Percentiles rank a stretch among this genome's conserved stretches.
These are phyloP conservation scores for Prunus mongolica DNA, from an alignment of 306 rosid species.

Conservation along the genomic window DNA sequence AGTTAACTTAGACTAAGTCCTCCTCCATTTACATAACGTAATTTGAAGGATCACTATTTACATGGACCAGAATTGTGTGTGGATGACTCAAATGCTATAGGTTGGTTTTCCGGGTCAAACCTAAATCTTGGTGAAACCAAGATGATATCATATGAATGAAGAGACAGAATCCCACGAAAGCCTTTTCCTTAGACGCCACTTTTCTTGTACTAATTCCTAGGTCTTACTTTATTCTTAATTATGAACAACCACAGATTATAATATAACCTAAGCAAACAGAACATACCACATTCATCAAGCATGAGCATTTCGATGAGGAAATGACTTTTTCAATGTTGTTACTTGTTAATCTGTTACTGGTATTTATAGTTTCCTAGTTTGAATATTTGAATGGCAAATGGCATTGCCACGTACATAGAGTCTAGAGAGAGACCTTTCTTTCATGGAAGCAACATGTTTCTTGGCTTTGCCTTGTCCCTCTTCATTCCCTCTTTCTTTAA, in stretches of 20 bases:
- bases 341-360: too few relatives aligned
- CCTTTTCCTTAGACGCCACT: conserved; percentile 58
- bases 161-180: conserved; percentile 19
- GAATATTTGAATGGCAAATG: too few relatives aligned
- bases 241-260: neutral
- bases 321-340: neutral
- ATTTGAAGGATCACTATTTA: conserved; percentile 18
- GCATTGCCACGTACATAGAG: too few relatives aligned
- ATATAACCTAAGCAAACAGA: neutral
- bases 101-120: conserved; percentile 8
- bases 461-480: too few relatives aligned
- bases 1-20: too few relatives aligned
- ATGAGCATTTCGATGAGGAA: neutral
- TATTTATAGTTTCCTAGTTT: too few relatives aligned
- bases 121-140: conserved; percentile 29
- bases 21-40: conserved; percentile 13
- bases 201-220: conserved; percentile 37
- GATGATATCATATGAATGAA: neutral
- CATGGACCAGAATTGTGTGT: conserved; percentile 14
- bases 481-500: too few relatives aligned
- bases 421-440: too few relatives aligned
- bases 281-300: neutral
- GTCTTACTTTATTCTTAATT: conserved; percentile 8
- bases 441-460: too few relatives aligned
- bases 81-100: neutral